Evolutionary conservation across 495 filamentous ascomycete species (phyloP).

Genomic region (Letharia lupina): DNA sequence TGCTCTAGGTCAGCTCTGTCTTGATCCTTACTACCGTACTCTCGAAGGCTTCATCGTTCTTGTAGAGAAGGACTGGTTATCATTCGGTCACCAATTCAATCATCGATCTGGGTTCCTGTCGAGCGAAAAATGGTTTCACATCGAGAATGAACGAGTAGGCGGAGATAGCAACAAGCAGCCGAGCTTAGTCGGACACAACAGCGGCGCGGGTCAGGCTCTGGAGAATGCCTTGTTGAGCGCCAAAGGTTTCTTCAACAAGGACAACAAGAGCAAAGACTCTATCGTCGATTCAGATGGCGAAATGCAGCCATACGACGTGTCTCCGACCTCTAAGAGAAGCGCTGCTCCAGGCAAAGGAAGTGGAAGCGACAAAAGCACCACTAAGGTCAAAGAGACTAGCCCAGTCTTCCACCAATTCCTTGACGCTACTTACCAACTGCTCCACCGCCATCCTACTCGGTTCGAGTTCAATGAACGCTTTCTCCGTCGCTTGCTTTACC

Average conservation of each 20-base stretch:
- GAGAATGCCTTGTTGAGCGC: slow-evolving; percentile 82
- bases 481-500: slow-evolving; percentile 80
- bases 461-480: slow-evolving; percentile 99
- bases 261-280: slow-evolving; percentile 59
- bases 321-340: slow-evolving; percentile 39
- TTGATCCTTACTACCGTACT: slow-evolving; percentile 94
- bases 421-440: slow-evolving; percentile 85
- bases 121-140: slow-evolving; percentile 91
- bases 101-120: slow-evolving; percentile 77
- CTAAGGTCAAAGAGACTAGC: slow-evolving; percentile 76
- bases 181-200: slow-evolving; percentile 41
- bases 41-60: slow-evolving; percentile 92
- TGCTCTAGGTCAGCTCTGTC: slow-evolving; percentile 84
- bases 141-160: slow-evolving; percentile 58
- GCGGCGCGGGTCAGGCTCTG: slow-evolving; percentile 64
- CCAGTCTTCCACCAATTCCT: slow-evolving; percentile 98
- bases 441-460: slow-evolving; percentile 76
- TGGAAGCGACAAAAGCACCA: slow-evolving; percentile 44
- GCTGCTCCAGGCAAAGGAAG: slow-evolving; percentile 32
- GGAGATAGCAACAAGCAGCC: slow-evolving; percentile 35
- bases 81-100: slow-evolving; percentile 95
- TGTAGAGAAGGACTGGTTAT: slow-evolving; percentile 96
- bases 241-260: slow-evolving; percentile 80
- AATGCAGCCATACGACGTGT: slow-evolving; percentile 44
- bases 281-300: slow-evolving; percentile 55